phyloP scores from a whole-genome alignment of 352 stramenopile genomes.

The Nothophytophthora sp. region DNA sequence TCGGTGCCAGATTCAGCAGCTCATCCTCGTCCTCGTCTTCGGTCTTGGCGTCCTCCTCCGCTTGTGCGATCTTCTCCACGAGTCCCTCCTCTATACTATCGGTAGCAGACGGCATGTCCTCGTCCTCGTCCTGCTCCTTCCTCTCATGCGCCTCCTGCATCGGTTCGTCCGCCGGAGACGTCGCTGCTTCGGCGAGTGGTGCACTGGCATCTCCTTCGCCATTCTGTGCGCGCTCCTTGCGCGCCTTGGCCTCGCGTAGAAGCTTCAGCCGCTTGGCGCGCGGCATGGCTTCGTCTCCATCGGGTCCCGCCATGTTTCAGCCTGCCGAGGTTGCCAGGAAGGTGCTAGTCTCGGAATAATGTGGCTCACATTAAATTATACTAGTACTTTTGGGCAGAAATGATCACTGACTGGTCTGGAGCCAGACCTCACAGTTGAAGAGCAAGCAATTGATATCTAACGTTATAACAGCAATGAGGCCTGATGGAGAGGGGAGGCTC shows the following conservation, averaged over 20 bases:
- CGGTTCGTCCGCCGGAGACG: slow-evolving; percentile 7
- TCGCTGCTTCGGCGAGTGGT: slow-evolving; percentile 1
- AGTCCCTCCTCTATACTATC: slow-evolving; percentile 6
- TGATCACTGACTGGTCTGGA: too few species aligned
- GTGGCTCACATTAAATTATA: too few species aligned
- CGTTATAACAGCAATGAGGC: too few species aligned
- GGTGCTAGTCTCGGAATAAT: too few species aligned
- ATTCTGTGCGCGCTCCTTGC: slow-evolving; percentile 59
- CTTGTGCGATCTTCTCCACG: slow-evolving; percentile 26
- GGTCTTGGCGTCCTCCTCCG: slow-evolving; percentile 20
- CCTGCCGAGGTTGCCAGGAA: too few species aligned
- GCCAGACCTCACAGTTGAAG: too few species aligned
- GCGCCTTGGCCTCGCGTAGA: slow-evolving; percentile 79
- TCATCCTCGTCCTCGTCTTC: slow-evolving; percentile 65
- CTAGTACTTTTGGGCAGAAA: too few species aligned
- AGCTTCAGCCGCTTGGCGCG: slow-evolving; percentile 86
- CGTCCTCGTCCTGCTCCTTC: slow-evolving; percentile 24
- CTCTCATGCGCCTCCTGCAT: slow-evolving; percentile 10
- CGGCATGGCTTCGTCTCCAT: slow-evolving; percentile 50
- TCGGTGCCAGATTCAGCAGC: slow-evolving; percentile 72
- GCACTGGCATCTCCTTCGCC: slow-evolving; percentile 17
- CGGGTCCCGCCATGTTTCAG: not conserved
- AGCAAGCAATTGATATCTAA: too few species aligned
- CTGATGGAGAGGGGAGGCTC: too few species aligned
- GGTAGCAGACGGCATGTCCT: not conserved